Conservation (phyloP, 805 yeast genomes). For the Cyberlindnera misumaiensis region DNA sequence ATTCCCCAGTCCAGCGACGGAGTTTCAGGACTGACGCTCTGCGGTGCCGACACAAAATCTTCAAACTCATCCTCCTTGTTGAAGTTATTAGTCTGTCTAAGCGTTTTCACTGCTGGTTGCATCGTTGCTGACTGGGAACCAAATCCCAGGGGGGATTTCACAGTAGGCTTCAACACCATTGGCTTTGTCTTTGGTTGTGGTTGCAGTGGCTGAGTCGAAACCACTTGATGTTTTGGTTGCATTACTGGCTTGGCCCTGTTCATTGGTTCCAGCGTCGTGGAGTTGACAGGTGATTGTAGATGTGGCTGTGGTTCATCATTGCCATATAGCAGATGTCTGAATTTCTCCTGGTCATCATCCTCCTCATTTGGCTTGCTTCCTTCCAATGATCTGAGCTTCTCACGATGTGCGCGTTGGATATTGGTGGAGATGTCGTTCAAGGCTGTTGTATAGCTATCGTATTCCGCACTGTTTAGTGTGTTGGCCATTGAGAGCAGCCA, state of each 20-base stretch:
- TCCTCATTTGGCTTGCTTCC: conserved; percentile 20
- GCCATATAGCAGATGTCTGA: conserved; percentile 15
- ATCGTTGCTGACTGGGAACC: conserved; percentile 12
- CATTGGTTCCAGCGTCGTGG: conserved; percentile 18
- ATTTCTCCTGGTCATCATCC: conserved; percentile 19
- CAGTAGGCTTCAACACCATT: conserved; percentile 14
- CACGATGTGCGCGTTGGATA: conserved; percentile 38
- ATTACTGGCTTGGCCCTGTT: not conserved
- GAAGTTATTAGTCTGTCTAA: conserved; percentile 8
- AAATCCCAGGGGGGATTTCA: conserved; percentile 6
- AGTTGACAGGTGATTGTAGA: conserved; percentile 1
- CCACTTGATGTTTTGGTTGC: conserved; percentile 5
- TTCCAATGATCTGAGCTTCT: conserved; percentile 24
- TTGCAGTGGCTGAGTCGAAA: not conserved
- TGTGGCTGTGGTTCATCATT: conserved; percentile 8
- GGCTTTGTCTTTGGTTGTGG: conserved; percentile 13
- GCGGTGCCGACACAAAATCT: conserved; percentile 27
- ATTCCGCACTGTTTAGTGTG: conserved; percentile 35
- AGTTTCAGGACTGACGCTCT: conserved; percentile 3
- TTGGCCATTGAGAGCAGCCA: conserved; percentile 43
- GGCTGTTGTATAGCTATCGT: conserved; percentile 29
- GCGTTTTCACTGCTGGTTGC: conserved; percentile 12
- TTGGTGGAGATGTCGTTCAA: conserved; percentile 35
- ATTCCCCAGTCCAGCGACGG: conserved; percentile 18
- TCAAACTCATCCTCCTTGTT: conserved; percentile 22